Evolutionary conservation across 2,329 filamentous ascomycete species (phyloP), one percentile per base, ranked within the genome.

Genomic region (Huntiella abstrusa): DNA sequence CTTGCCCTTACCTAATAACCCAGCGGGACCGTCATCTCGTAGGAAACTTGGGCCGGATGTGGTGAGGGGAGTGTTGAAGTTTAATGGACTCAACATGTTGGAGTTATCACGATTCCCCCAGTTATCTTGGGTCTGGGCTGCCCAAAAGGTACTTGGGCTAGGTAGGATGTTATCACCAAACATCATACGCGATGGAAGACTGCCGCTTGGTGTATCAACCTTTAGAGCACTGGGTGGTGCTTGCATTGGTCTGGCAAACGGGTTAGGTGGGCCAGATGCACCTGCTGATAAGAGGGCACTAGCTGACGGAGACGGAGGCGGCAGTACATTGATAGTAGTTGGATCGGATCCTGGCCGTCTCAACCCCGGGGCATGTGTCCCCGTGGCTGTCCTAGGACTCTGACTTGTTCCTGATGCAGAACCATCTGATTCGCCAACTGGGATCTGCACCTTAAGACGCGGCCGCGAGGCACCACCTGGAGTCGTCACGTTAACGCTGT

Each of bases 401-500:
- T 73, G 59, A 60, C 82, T 83, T 12, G 19, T 33, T 5, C 32
- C 38, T 11, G 17, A 34, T 19, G 22, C 12, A 19, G 36, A 22
- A 40, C 34, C 11, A 38, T 49, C 47, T 8, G 38, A 13, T 11
- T 32, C 44, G n/a, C 46, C 47, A 53, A 86, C 88, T 0, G 91
- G 91, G 55, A 98, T 98, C 57, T 95, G 86, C 4, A 98, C 85
- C 54, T 84, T 94, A 41, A 98, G 68, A 45, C 84, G 75, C 2
- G 91, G 91, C 49, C 83, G 72, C 35, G 45, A 40, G 22, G 48
- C 48, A 45, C 85, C 73, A 5, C 87, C 73, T 55, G 83, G 77
- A 6, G 75, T 76, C 47, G 74, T 75, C 17, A 73, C 65, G 53
- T 80, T 75, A 49, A 81, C 65, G 52, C 83, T 92, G 57, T 83